Percentiles rank a stretch among this genome's conserved stretches.
These are phyloP conservation scores for Coniella lustricola DNA, from an alignment of 2,329 filamentous ascomycete species.

Conservation along the genomic window DNA sequence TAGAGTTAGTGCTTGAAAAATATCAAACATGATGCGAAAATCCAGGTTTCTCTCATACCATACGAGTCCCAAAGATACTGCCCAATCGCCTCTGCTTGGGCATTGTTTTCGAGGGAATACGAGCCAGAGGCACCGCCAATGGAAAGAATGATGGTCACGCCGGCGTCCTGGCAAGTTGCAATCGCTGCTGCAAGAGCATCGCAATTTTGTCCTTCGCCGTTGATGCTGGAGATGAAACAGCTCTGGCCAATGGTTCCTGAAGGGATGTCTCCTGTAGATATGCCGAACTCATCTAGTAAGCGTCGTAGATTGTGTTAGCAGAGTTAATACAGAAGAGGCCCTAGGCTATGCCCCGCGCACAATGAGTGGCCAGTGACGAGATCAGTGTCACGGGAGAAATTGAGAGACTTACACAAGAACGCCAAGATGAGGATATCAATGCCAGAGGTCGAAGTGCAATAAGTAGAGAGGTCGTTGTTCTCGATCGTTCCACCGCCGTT, in stretches of 20 bases:
- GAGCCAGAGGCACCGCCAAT: conserved; percentile 34
- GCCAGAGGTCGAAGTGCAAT: conserved; percentile 30
- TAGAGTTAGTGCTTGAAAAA: not conserved
- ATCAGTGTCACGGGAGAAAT: too few species aligned
- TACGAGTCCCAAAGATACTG: conserved; percentile 39
- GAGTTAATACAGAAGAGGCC: too few species aligned
- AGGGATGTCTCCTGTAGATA: conserved; percentile 24
- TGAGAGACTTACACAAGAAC: conserved; percentile 34
- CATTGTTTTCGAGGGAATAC: conserved; percentile 27
- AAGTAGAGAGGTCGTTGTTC: conserved; percentile 30
- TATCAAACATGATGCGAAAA: not conserved
- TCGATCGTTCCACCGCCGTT: conserved; percentile 24
- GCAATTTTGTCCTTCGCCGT: conserved; percentile 30
- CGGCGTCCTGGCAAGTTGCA: conserved; percentile 32
- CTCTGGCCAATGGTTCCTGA: conserved; percentile 33
- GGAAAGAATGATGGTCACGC: conserved; percentile 39
- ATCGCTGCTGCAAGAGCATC: conserved; percentile 34
- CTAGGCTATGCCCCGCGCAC: too few species aligned
- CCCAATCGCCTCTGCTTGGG: conserved; percentile 34
- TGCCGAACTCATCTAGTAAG: not conserved
- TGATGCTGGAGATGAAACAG: conserved; percentile 27
- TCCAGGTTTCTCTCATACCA: conserved; percentile 19
- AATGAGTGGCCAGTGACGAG: too few species aligned
- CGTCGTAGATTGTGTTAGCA: not conserved
- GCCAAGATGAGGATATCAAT: conserved; percentile 37